Evolutionary conservation across 1,284 basidiomycete genomes (phyloP).

Genomic region (Microbotryomycetes sp.): DNA sequence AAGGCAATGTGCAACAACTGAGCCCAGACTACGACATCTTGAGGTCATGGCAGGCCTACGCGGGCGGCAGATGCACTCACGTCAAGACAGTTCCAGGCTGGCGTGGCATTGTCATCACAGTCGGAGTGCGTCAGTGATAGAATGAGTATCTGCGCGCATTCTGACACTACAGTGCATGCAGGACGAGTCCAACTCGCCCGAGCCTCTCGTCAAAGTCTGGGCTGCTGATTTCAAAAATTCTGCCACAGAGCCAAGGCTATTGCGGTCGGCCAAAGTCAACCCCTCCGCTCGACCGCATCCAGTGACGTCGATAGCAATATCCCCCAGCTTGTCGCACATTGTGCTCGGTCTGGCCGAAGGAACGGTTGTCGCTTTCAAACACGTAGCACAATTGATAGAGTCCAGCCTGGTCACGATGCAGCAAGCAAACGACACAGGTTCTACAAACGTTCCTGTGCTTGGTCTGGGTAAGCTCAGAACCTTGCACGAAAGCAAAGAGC

Average conservation of each 20-base stretch:
- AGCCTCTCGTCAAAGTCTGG: conserved; percentile 71
- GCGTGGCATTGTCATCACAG: conserved; percentile 68
- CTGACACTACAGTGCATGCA: background rate
- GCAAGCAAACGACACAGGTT: conserved; percentile 15
- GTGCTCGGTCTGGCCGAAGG: conserved; percentile 89
- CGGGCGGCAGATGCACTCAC: conserved; percentile 14
- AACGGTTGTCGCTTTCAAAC: conserved; percentile 83
- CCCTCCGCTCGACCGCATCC: conserved; percentile 55
- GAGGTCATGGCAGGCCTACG: conserved; percentile 32
- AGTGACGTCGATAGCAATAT: conserved; percentile 73
- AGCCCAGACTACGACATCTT: conserved; percentile 64
- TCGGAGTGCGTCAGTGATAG: no score
- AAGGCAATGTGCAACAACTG: conserved; percentile 68
- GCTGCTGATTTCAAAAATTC: conserved; percentile 68
- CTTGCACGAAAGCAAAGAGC: background rate
- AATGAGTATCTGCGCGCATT: conserved; percentile 40
- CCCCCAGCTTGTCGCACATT: conserved; percentile 71
- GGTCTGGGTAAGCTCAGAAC: background rate
- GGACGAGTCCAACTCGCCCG: conserved; percentile 22
- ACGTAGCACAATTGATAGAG: conserved; percentile 68
- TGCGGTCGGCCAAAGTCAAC: conserved; percentile 46
- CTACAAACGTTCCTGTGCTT: conserved; percentile 8
- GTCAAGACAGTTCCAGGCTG: conserved; percentile 51
- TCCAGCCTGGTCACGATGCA: conserved; percentile 10
- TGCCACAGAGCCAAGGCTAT: conserved; percentile 54